Evolutionary conservation across 2,329 filamentous ascomycete genomes (phyloP).

Genomic region (Exserohilum turcica): DNA sequence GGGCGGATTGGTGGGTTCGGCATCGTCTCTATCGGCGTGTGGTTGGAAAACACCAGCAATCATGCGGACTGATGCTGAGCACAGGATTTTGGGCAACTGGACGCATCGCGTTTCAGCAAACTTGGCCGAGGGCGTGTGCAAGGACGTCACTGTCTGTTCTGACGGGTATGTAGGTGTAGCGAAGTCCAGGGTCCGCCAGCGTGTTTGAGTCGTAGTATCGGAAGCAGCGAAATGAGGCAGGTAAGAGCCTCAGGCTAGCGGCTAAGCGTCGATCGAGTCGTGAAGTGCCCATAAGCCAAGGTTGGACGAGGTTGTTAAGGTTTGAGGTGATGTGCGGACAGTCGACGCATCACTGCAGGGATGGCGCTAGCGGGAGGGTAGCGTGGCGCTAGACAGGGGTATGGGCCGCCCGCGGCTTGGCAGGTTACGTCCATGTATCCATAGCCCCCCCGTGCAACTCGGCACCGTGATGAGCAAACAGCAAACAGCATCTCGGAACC

Average conservation of each 20-base stretch:
- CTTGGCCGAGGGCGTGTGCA: no score
- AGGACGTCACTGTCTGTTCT: no score
- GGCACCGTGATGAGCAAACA: not conserved
- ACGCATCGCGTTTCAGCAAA: no score
- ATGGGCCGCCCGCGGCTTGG: not conserved
- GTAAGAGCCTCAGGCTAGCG: not conserved
- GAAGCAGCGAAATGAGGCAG: no score
- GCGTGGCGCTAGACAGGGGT: not conserved
- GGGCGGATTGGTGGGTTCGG: no score
- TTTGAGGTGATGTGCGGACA: not conserved
- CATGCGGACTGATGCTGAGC: no score
- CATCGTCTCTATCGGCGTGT: no score
- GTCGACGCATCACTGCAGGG: slow-evolving; percentile 6
- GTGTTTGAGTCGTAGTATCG: no score
- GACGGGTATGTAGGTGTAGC: no score
- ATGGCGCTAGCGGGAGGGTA: not conserved
- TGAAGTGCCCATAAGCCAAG: not conserved
- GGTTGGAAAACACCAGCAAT: no score
- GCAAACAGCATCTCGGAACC: not conserved
- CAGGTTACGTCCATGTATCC: not conserved
- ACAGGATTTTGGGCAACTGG: no score
- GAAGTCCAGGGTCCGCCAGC: no score
- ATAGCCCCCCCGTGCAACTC: not conserved
- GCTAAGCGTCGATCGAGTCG: not conserved
- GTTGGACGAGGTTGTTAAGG: not conserved